Evolutionary conservation across 192 early-diverging fungal species (phyloP), one percentile per base, ranked within the genome.

Genomic region (Anaeromyces robustus): DNA sequence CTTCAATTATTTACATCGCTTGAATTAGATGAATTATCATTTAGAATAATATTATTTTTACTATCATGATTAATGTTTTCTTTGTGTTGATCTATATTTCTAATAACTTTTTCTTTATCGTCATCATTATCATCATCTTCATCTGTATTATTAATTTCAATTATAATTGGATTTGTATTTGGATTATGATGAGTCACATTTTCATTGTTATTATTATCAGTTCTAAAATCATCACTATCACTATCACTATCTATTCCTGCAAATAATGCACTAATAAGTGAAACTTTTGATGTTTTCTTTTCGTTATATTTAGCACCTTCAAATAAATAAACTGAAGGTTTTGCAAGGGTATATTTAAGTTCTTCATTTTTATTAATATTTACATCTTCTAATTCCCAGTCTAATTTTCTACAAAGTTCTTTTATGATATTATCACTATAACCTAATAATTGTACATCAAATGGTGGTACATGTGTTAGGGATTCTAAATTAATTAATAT

Each of bases 401-500:
- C 90, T 22, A 92, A 88, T 82, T 87, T 83, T 30, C 88, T 83
- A 77, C 94, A 92, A 29, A 98, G 82, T 37, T 95, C 92, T 11
- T 89, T 89, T 14, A 95, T 92, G 78, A 97, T 94, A 29, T 88
- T 87, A 83, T 98, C 96, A 77, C 91, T 92, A 82, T 96, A 88
- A 12, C 96, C 96, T 12, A 96, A 83, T 26, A 98, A 82, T 80
- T 95, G 94, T 5, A 96, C 91, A 80, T 97, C 96, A 90, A 98
- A 98, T 31, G 90, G 78, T 18, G 37, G 79, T 84, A 94, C 89
- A 80, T 96, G 94, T 29, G 91, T 89, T 22, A 97, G 92, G 11
- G 92, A 91, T 52, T 95, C 95, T 81, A 92, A 88, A 87, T 98
- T 98, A 84, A 98, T 96, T 17, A 98, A 85, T 18, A 98, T 91